A percentile compares a stretch with the other conserved stretches of the same genome.
These are phyloP conservation scores for Blastobotrys buckinghamii DNA, from an alignment of 1,139 yeast species.

Conservation along the genomic window DNA sequence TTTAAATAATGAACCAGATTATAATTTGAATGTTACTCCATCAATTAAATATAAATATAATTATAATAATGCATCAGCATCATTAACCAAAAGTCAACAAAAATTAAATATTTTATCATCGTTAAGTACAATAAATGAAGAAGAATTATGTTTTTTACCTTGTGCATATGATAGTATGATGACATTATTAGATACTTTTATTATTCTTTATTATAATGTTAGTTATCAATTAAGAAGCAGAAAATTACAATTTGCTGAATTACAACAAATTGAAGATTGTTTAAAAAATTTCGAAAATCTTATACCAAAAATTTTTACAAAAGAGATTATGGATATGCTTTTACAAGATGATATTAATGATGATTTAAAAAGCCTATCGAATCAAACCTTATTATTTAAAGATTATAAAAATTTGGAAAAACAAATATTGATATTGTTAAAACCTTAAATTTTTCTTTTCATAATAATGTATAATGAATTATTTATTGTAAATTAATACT, in stretches of 20 bases:
- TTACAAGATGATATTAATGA: not conserved
- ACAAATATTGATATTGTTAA: conserved; percentile 1
- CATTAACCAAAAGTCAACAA: conserved; percentile 7
- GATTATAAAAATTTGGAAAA: conserved; percentile 5
- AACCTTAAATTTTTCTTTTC: too few relatives aligned
- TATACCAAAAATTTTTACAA: conserved; percentile 4
- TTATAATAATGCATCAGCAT: not conserved
- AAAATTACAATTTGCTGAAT: conserved; percentile 9
- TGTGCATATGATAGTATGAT: conserved; percentile 17
- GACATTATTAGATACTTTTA: conserved; percentile 16
- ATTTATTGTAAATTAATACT: too few relatives aligned
- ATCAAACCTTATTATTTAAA: conserved; percentile 2
- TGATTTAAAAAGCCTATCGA: not conserved
- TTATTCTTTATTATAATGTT: conserved; percentile 12
- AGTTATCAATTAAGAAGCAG: conserved; percentile 10
- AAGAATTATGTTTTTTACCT: conserved; percentile 16
- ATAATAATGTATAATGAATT: too few relatives aligned
- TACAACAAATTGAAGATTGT: conserved; percentile 11
- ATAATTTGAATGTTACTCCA: not conserved
- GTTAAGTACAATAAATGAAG: conserved; percentile 12
- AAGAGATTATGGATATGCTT: conserved; percentile 4
- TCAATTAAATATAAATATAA: not conserved
- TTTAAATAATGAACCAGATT: not conserved
- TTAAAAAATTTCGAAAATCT: conserved; percentile 11
- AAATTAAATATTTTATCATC: conserved; percentile 10